Evolutionary conservation across 2,329 filamentous ascomycete species (phyloP).

Genomic region (Cordyceps cateniannulata): DNA sequence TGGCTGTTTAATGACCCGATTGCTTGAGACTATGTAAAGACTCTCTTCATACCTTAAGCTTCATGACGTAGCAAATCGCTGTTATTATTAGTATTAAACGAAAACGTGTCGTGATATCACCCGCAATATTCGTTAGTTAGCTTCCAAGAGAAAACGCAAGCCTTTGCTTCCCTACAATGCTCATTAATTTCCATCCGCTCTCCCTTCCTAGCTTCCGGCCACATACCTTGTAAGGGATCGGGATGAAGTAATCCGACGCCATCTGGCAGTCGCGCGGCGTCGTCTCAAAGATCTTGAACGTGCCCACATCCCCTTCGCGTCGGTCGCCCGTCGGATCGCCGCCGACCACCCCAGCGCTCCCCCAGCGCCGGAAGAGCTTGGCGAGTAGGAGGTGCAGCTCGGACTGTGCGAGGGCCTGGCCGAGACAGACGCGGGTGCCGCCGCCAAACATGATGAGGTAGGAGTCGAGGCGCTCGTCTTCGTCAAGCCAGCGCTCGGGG

Average conservation of each 20-base stretch:
- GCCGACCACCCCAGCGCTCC: conserved; percentile 25
- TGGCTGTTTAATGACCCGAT: background rate
- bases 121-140: background rate
- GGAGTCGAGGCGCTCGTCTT: conserved; percentile 26
- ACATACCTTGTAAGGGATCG: conserved; percentile 30
- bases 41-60: background rate
- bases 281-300: conserved; percentile 29
- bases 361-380: conserved; percentile 32
- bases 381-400: conserved; percentile 33
- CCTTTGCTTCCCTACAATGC: conserved; percentile 25
- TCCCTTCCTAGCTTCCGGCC: background rate
- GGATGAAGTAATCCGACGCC: conserved; percentile 33
- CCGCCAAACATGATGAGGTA: conserved; percentile 29
- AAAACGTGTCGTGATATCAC: background rate
- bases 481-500: conserved; percentile 30
- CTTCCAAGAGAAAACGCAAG: conserved; percentile 27
- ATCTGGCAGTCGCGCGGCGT: conserved; percentile 28
- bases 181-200: background rate
- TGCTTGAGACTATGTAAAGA: background rate
- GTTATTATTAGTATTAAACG: background rate
- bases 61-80: background rate
- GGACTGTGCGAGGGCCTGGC: conserved; percentile 31
- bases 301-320: conserved; percentile 27
- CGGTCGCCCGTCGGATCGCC: conserved; percentile 26
- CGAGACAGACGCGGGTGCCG: conserved; percentile 30